phyloP scores from a whole-genome alignment of 768 basidiomycete genomes.

The Russula sp. region DNA sequence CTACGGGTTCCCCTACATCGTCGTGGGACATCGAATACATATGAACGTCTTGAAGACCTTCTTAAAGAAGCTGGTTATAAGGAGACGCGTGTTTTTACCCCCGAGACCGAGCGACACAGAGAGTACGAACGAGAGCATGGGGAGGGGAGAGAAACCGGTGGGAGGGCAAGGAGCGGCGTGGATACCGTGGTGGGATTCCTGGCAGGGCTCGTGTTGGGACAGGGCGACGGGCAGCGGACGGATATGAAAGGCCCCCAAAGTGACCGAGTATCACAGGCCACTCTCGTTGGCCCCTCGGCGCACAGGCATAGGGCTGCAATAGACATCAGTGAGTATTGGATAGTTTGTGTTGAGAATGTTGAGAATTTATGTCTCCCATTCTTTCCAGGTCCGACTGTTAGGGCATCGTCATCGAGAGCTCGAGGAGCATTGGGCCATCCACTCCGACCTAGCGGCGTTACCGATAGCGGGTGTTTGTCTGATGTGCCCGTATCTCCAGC shows the following conservation, averaged over 20 bases:
- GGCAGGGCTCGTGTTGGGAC: slow-evolving; percentile 50
- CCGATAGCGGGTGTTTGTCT: slow-evolving; percentile 24
- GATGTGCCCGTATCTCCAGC: slow-evolving; percentile 40
- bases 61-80: slow-evolving; percentile 87
- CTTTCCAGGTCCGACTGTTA: not conserved
- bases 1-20: slow-evolving; percentile 66
- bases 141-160: slow-evolving; percentile 20
- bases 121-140: slow-evolving; percentile 25
- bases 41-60: slow-evolving; percentile 81
- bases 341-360: not conserved
- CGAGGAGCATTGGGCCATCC: slow-evolving; percentile 1
- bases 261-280: slow-evolving; percentile 4
- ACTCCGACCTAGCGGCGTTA: slow-evolving; percentile 15
- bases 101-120: slow-evolving; percentile 56
- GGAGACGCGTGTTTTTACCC: slow-evolving; percentile 85
- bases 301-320: not conserved
- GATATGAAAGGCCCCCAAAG: slow-evolving; percentile 24
- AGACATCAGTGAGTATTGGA: not conserved
- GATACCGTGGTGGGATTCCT: slow-evolving; percentile 61
- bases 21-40: slow-evolving; percentile 72
- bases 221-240: slow-evolving; percentile 19
- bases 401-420: slow-evolving; percentile 10
- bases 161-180: slow-evolving; percentile 40
- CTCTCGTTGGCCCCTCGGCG: not conserved
- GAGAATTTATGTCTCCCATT: not conserved